phyloP scores from a whole-genome alignment of 1,284 basidiomycete species.

The Irpex rosettiformis region DNA sequence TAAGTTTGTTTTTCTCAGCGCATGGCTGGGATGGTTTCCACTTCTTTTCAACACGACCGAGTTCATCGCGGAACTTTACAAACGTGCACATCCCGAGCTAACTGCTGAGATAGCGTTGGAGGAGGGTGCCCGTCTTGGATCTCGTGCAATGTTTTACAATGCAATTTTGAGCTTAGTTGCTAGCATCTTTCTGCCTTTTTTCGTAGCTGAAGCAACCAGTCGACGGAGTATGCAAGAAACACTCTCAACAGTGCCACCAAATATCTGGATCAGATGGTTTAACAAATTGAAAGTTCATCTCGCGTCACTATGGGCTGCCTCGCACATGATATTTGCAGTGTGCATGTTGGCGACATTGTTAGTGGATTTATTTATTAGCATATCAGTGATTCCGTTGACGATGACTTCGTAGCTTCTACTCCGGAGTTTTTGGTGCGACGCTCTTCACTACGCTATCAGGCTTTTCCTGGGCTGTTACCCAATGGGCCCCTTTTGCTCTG shows the following conservation, averaged over 20 bases:
- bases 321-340: slow-evolving; percentile 62
- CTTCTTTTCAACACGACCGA: slow-evolving; percentile 84
- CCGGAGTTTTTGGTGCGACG: slow-evolving; percentile 60
- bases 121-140: slow-evolving; percentile 79
- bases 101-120: slow-evolving; percentile 44
- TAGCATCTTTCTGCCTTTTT: slow-evolving; percentile 72
- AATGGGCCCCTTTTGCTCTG: slow-evolving; percentile 79
- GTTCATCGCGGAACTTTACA: slow-evolving; percentile 87
- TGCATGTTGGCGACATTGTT: slow-evolving; percentile 78
- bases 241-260: slow-evolving; percentile 18
- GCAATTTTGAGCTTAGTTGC: slow-evolving; percentile 67
- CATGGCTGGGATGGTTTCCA: slow-evolving; percentile 88
- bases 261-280: slow-evolving; percentile 25
- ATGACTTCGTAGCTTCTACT: slow-evolving; percentile 49
- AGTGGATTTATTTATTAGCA: slow-evolving; percentile 28
- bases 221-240: slow-evolving; percentile 26
- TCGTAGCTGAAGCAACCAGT: slow-evolving; percentile 43
- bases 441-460: slow-evolving; percentile 66
- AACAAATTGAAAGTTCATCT: slow-evolving; percentile 50
- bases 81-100: slow-evolving; percentile 36
- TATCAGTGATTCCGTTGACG: not conserved
- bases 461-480: slow-evolving; percentile 75
- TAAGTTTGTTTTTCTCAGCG: slow-evolving; percentile 38
- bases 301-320: slow-evolving; percentile 71
- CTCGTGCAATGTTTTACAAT: slow-evolving; percentile 79